A percentile compares a stretch with the other conserved stretches of the same genome.
Evolutionary conservation across 225 moss, liverwort and hornwort genomes (phyloP).

Genomic region (Sphagnum tenellum): DNA sequence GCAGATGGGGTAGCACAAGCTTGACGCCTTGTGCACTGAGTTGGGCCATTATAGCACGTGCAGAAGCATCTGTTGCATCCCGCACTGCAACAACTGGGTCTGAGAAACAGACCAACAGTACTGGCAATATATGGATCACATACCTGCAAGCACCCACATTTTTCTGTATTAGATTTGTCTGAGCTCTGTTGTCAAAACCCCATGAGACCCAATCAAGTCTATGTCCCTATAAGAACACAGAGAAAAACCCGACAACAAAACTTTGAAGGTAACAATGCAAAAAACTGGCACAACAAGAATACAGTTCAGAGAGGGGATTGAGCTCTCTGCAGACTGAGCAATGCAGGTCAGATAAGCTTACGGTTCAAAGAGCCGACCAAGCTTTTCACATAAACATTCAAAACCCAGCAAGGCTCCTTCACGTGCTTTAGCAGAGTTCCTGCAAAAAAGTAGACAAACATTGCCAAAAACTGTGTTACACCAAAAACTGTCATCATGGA

Average conservation of each 20-base stretch:
- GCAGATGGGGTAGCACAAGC: constrained; percentile 90
- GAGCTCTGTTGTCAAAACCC: no score
- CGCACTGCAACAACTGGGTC: constrained; percentile 98
- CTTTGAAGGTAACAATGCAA: no score
- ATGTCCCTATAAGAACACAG: no score
- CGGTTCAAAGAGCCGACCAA: constrained; percentile 98
- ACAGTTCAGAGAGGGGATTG: no score
- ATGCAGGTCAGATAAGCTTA: constrained; percentile 17
- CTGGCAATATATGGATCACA: constrained; percentile 90
- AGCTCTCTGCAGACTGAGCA: no score
- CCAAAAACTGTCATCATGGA: background rate
- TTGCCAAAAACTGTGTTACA: background rate
- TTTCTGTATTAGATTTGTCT: background rate
- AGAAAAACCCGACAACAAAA: no score
- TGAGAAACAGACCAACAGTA: constrained; percentile 93
- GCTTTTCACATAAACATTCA: constrained; percentile 95
- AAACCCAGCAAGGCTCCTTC: constrained; percentile 91
- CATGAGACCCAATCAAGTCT: no score
- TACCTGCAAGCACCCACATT: constrained; percentile 47
- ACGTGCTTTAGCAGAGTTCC: constrained; percentile 80
- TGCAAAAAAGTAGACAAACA: constrained; percentile 13
- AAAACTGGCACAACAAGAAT: no score
- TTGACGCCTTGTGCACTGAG: constrained; percentile 96
- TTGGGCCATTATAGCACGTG: constrained; percentile 99
- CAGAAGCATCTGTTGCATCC: constrained; percentile 88